Percentiles rank a stretch among this genome's conserved stretches.
These are phyloP conservation scores for Acer negundo DNA, from an alignment of 345 rosid genomes.

Conservation along the genomic window DNA sequence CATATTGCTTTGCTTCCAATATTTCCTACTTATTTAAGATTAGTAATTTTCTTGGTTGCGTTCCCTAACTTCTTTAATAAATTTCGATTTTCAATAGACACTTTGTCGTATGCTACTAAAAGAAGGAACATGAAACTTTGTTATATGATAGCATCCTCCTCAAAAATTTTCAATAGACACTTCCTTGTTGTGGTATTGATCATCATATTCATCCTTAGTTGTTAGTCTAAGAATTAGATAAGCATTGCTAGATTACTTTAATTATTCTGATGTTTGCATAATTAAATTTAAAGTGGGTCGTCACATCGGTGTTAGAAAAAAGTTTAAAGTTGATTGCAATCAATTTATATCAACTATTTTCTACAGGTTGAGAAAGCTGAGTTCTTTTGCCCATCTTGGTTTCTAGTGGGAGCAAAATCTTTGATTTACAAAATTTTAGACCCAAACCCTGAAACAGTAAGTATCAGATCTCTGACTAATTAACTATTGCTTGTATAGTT, in stretches of 20 bases:
- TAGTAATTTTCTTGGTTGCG: constrained; percentile 13
- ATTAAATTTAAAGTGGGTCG: background rate
- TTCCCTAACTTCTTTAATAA: background rate
- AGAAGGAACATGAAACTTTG: background rate
- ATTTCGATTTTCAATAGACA: background rate
- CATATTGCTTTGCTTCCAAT: too few relatives aligned
- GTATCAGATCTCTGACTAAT: constrained; percentile 25
- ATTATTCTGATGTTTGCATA: too few relatives aligned
- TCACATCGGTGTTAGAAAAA: background rate
- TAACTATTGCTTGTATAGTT: background rate
- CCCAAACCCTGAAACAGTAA: constrained; percentile 87
- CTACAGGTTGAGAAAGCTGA: constrained; percentile 87
- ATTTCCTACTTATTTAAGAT: constrained; percentile 10
- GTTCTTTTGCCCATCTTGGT: constrained; percentile 84
- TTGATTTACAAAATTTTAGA: constrained; percentile 82
- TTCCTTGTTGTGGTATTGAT: background rate
- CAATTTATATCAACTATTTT: constrained; percentile 2
- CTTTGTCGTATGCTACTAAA: background rate
- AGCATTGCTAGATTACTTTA: background rate
- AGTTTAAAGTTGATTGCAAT: constrained; percentile 7
- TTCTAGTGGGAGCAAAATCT: constrained; percentile 84
- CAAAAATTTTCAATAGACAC: background rate
- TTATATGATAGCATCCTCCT: background rate
- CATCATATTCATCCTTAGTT: background rate
- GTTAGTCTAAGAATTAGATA: background rate